Base-by-base conservation (phyloP, 2,329 filamentous ascomycete species). In the Chaetomium olivaceum region DNA sequence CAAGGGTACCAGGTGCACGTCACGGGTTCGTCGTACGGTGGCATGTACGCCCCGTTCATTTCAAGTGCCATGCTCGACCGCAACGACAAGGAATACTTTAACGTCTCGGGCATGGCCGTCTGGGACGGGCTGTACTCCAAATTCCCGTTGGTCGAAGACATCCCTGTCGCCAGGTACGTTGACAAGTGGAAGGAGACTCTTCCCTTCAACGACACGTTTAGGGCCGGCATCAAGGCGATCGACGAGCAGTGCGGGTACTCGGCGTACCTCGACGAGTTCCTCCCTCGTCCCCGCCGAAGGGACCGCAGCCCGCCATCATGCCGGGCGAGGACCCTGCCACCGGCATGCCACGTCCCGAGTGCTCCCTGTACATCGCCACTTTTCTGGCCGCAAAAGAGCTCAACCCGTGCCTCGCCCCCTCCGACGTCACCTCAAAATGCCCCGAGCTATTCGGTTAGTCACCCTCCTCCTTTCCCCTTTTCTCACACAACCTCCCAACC, bases 1-100 rank as follows among this genome's bases (percentile, higher is more conserved):
- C 81, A 89, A 31, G 82, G 83, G 16, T 85, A 82, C 69, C 89
- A 89, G 66, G 82, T 91, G 7, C 93, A 89, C 75, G 83, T 93
- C 64, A 85, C 88, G 0, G 91, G 89, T 12, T 61, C 57, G n/a
- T 64, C 62, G 29, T 62, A 66, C 31, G 59, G 31, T 19, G 64
- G 64, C 31, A 66, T 66, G 64, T 64, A 56, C 23, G 62, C 51
- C 6, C 62, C 62, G 12, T 61, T 51, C 29, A 64, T 61, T 39
- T 33, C 62, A 29, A 61, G 57, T 29, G 58, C 62, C 50, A 64
- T 64, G 62, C 51, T 64, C 16, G 62, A 64, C 58, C 57, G 36
- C 12, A 51, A 57, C n/a, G 39, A 61, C 58, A 39, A n/a, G 21
- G 2, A 2, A 12, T 56, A 50, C 51, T 64, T 64, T 29, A 57